Percentiles rank a stretch among this genome's conserved stretches.
Conservation (phyloP, 768 basidiomycete species). For the Pholiota conissans region DNA sequence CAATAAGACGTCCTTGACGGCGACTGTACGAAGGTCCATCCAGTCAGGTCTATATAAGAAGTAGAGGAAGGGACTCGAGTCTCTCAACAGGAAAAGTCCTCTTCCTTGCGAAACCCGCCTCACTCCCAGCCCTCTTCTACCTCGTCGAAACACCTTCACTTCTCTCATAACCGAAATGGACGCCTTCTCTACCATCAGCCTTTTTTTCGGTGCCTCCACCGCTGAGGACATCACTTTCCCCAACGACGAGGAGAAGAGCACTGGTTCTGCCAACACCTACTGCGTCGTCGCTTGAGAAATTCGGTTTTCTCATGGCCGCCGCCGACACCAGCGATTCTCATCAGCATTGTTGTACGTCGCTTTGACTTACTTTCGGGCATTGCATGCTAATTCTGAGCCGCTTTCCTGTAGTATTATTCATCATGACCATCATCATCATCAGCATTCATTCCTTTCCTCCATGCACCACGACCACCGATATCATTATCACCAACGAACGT, state of each 20-base stretch:
- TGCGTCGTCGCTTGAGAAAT: slow-evolving; percentile 25
- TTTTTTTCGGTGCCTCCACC: slow-evolving; percentile 18
- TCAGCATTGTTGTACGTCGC: slow-evolving; percentile 19
- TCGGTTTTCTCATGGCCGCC: slow-evolving; percentile 11
- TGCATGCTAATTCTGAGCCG: too few relatives aligned
- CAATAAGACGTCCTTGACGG: neutral
- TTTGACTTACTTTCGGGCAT: too few relatives aligned
- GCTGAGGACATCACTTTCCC: slow-evolving; percentile 17
- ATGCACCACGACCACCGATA: too few relatives aligned
- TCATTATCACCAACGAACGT: too few relatives aligned
- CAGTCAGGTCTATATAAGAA: neutral
- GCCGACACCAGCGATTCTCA: slow-evolving; percentile 11
- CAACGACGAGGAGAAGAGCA: slow-evolving; percentile 16
- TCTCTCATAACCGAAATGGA: slow-evolving; percentile 18
- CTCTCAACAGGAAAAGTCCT: neutral
- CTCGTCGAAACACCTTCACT: neutral
- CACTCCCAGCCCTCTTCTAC: slow-evolving; percentile 5
- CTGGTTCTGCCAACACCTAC: slow-evolving; percentile 15
- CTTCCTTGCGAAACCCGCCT: neutral
- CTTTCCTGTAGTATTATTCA: too few relatives aligned
- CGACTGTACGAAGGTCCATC: neutral
- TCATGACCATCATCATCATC: too few relatives aligned
- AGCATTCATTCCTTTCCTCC: too few relatives aligned
- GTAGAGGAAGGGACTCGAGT: neutral
- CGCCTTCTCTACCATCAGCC: slow-evolving; percentile 25